These are phyloP conservation scores for Boehmeria nivea DNA, from an alignment of 306 rosid genomes.

Conservation along the genomic window DNA sequence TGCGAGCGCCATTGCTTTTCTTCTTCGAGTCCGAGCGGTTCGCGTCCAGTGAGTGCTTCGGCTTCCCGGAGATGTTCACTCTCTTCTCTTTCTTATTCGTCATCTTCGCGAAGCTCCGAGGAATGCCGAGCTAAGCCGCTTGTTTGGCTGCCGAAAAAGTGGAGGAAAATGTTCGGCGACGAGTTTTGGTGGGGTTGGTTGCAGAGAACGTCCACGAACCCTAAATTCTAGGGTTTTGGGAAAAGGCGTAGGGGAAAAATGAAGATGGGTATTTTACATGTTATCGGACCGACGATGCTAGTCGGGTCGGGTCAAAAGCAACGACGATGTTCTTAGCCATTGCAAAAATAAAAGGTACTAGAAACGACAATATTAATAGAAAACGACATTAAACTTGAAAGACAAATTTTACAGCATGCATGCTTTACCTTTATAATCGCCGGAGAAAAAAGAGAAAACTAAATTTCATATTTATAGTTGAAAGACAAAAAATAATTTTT, in stretches of 20 bases:
- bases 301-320: no score
- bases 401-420: no score
- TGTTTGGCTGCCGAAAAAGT: constrained; percentile 6
- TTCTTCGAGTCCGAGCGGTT: constrained; percentile 48
- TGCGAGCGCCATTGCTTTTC: constrained; percentile 40
- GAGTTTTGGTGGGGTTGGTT: not conserved
- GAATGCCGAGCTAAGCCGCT: not conserved
- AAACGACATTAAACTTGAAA: no score
- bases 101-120: constrained; percentile 51
- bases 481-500: no score
- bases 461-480: no score
- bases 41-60: constrained; percentile 82
- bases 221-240: constrained; percentile 27
- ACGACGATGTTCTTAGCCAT: no score
- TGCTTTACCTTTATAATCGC: no score
- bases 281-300: no score
- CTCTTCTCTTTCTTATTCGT: constrained; percentile 65
- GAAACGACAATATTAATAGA: no score
- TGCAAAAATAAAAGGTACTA: no score
- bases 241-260: not conserved
- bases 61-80: constrained; percentile 71
- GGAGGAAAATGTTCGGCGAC: not conserved
- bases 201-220: not conserved
- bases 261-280: constrained; percentile 6
- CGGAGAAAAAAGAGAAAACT: no score